phyloP scores from a whole-genome alignment of 495 filamentous ascomycete species.

The Rostrohypoxylon terebratum region DNA sequence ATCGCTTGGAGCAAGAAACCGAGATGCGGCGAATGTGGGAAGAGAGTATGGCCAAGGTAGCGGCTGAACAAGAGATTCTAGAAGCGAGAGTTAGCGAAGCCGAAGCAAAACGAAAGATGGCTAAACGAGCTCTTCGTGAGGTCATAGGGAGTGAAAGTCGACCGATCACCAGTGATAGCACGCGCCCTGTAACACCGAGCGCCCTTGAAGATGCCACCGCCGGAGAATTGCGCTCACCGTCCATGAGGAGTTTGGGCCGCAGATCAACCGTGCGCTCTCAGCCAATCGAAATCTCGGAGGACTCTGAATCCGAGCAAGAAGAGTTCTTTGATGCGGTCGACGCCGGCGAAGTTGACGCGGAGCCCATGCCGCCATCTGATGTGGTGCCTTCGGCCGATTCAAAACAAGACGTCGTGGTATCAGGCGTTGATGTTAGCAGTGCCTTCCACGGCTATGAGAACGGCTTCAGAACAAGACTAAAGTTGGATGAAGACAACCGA shows the following conservation, averaged over 20 bases:
- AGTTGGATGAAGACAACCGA: conserved; percentile 91
- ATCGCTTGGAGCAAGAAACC: conserved; percentile 87
- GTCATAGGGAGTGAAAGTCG: conserved; percentile 73
- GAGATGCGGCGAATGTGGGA: conserved; percentile 95
- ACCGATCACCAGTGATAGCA: conserved; percentile 52
- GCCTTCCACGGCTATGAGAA: conserved; percentile 94
- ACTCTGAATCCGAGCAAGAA: conserved; percentile 84
- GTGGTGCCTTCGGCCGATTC: conserved; percentile 55
- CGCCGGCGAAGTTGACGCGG: conserved; percentile 87
- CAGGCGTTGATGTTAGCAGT: conserved; percentile 70
- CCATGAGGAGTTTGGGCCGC: conserved; percentile 55
- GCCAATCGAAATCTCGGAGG: conserved; percentile 73
- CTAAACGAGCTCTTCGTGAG: conserved; percentile 90
- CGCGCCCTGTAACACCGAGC: conserved; percentile 48
- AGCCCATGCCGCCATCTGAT: conserved; percentile 62
- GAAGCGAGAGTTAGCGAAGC: conserved; percentile 89
- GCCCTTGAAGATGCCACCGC: conserved; percentile 45
- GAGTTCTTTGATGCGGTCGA: conserved; percentile 99
- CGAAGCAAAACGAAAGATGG: conserved; percentile 87
- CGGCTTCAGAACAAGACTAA: conserved; percentile 77
- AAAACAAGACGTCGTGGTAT: conserved; percentile 56
- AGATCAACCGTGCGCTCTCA: conserved; percentile 70
- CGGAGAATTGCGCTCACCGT: conserved; percentile 59
- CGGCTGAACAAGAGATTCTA: conserved; percentile 90
- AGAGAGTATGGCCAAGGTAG: conserved; percentile 96